These are phyloP conservation scores for Colletotrichum siamense DNA, from an alignment of 2,329 filamentous ascomycete genomes.

Conservation along the genomic window DNA sequence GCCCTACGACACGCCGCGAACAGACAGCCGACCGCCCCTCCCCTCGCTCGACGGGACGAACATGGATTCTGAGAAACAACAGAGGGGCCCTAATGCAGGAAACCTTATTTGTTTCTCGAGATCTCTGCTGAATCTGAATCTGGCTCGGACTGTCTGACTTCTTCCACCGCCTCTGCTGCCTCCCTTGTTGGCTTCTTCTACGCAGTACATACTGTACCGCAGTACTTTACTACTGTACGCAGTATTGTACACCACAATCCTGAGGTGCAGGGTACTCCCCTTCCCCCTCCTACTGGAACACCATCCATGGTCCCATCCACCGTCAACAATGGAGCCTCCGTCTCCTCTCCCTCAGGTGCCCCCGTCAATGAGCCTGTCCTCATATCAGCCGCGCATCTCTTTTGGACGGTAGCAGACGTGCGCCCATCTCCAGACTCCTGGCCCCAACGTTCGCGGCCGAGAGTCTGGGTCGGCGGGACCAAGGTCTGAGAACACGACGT, in stretches of 20 bases:
- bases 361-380: neutral
- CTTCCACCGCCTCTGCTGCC: neutral
- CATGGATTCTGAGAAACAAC: slow-evolving; percentile 21
- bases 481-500: neutral
- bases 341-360: slow-evolving; percentile 3
- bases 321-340: neutral
- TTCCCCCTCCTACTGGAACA: slow-evolving; percentile 1
- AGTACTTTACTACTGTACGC: too few species aligned
- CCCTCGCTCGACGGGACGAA: slow-evolving; percentile 12
- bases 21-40: slow-evolving; percentile 6
- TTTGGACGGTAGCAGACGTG: neutral
- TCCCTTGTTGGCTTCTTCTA: neutral
- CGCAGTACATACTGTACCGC: neutral
- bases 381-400: neutral
- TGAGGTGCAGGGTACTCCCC: neutral
- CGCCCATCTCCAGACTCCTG: neutral
- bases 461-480: neutral
- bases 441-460: neutral
- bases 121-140: slow-evolving; percentile 14
- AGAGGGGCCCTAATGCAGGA: slow-evolving; percentile 17
- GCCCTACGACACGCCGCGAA: slow-evolving; percentile 5
- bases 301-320: neutral
- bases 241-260: too few species aligned
- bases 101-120: slow-evolving; percentile 22
- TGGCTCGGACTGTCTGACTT: slow-evolving; percentile 10